Base-by-base conservation (phyloP, 805 yeast species). In the Yamadazyma paraphyllophila region DNA sequence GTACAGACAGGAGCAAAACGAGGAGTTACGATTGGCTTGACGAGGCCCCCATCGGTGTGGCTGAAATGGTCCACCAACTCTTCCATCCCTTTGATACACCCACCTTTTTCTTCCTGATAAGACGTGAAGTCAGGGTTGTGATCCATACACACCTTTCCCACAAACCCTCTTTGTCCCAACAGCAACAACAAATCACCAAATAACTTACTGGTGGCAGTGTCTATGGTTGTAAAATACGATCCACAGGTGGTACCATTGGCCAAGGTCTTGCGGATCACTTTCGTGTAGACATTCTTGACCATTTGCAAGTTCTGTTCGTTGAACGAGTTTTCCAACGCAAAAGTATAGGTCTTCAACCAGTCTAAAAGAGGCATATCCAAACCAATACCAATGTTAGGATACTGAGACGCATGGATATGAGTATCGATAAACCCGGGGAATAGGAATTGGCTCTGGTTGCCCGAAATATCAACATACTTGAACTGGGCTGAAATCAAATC, bases 131-230 rank as follows among this genome's bases (percentile, higher is more conserved):
- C 43, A 1, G 88, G 79, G 66, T 88, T 83, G 49, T 79, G 77
- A 60, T 90, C 85, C 98, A 94, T 94, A 61, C 98, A 94, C 15
- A 89, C 96, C 56, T 92, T 84, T 3, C 99, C 99, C 32, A 94
- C 81, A 44, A 87, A 76, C 0, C 96, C 97, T 49, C 97, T 73
- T 65, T 91, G 98, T 32, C 96, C 96, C 26, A 68, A 54, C 33
- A 69, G 49, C 10, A 82, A 66, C 30, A 92, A 81, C 12, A 85
- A 61, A 47, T 84, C 85, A 1, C 96, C 96, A 57, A 94, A 77
- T 31, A 84, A 55, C 42, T 83, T 83, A 2, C 97, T 78, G 3
- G 96, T 82, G 6, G 77, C 79, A 0, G 83, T 71, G 59, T 92
- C 96, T 38, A 88, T 83, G 0, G 98, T 90, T 3, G 97, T 92